Percentiles rank a stretch among this genome's conserved stretches.
Evolutionary conservation across 345 rosid species (phyloP).

Genomic region (Microthlaspi erraticum): DNA sequence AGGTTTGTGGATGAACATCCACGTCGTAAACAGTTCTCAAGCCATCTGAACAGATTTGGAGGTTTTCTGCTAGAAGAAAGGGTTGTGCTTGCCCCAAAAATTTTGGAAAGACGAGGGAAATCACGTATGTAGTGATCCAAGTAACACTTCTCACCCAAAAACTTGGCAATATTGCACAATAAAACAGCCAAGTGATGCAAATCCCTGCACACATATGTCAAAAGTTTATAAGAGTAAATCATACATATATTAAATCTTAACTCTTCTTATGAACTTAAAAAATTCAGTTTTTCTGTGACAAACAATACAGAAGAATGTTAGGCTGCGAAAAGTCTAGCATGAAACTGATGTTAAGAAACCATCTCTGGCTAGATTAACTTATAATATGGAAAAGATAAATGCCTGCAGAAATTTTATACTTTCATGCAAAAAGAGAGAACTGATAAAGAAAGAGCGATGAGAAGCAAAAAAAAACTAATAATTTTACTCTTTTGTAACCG

Average conservation of each 20-base stretch:
- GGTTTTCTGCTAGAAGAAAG: slow-evolving; percentile 60
- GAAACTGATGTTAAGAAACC: slow-evolving; percentile 27
- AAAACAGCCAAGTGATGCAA: slow-evolving; percentile 76
- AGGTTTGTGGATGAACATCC: slow-evolving; percentile 62
- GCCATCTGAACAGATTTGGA: slow-evolving; percentile 87
- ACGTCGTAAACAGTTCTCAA: slow-evolving; percentile 71
- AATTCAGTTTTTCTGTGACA: slow-evolving; percentile 12
- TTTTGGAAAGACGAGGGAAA: slow-evolving; percentile 71
- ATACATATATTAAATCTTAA: slow-evolving; percentile 16
- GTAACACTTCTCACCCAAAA: slow-evolving; percentile 74
- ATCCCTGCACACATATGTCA: slow-evolving; percentile 62
- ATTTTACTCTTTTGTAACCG: slow-evolving; percentile 1
- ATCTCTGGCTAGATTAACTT: slow-evolving; percentile 20
- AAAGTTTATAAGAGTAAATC: slow-evolving; percentile 30
- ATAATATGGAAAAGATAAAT: background rate
- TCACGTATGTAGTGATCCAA: slow-evolving; percentile 89
- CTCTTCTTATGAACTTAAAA: slow-evolving; percentile 22
- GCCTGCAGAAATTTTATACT: slow-evolving; percentile 21
- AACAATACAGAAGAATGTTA: slow-evolving; percentile 17
- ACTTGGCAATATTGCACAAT: slow-evolving; percentile 69
- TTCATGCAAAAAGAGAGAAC: slow-evolving; percentile 27
- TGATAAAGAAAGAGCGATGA: slow-evolving; percentile 10
- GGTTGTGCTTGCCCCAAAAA: slow-evolving; percentile 43
- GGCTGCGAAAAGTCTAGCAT: slow-evolving; percentile 10
- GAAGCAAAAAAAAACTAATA: background rate